phyloP scores from a whole-genome alignment of 192 early-diverging fungal species.

The Mortierella claussenii region DNA sequence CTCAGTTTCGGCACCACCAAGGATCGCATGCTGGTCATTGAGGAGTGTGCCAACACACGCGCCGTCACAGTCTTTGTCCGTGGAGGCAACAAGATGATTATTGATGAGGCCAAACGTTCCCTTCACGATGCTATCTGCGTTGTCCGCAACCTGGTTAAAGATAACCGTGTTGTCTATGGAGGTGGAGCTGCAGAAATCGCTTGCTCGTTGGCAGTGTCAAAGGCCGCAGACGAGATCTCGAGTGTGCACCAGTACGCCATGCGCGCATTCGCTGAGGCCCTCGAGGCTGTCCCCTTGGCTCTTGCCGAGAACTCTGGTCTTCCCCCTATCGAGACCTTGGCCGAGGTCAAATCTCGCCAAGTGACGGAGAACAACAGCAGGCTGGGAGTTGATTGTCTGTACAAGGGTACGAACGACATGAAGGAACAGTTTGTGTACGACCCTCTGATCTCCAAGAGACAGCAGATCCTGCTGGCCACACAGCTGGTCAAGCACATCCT shows the following conservation, averaged over 20 bases:
- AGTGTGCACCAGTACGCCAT: constrained; percentile 98
- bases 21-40: constrained; percentile 99
- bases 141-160: constrained; percentile 94
- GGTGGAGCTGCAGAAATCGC: constrained; percentile 98
- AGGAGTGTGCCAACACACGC: constrained; percentile 98
- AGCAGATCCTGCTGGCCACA: constrained; percentile 97
- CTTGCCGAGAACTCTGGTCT: constrained; percentile 98
- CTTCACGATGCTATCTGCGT: constrained; percentile 99
- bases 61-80: constrained; percentile 97
- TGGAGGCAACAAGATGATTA: constrained; percentile 99
- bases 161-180: constrained; percentile 99
- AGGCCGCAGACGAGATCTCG: constrained; percentile 85
- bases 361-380: constrained; percentile 85
- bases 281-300: constrained; percentile 93
- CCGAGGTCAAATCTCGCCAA: constrained; percentile 95
- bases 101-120: constrained; percentile 98
- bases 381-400: constrained; percentile 97
- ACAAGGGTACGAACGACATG: constrained; percentile 96
- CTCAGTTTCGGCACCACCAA: constrained; percentile 97
- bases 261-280: constrained; percentile 95
- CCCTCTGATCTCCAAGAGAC: constrained; percentile 99
- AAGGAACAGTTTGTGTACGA: constrained; percentile 98
- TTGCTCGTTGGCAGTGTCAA: constrained; percentile 92
- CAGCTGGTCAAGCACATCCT: constrained; percentile 99
- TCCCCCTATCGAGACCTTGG: constrained; percentile 95